Conservation (phyloP, 2,329 filamentous ascomycete species). For the Anthostomella pinea region DNA sequence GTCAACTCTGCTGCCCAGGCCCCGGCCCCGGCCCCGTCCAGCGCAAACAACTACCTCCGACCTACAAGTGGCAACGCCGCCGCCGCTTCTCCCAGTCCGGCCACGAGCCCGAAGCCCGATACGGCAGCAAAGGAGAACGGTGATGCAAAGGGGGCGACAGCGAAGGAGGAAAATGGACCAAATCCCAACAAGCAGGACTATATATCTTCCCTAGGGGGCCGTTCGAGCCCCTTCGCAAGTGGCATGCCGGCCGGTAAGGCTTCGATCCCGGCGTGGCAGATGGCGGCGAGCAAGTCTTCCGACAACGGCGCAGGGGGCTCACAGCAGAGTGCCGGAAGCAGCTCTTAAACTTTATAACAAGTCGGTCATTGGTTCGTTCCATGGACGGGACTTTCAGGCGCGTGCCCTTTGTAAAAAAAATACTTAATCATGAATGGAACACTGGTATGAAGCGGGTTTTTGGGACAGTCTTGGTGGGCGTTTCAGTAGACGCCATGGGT, state of each 20-base stretch:
- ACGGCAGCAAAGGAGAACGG: constrained; percentile 26
- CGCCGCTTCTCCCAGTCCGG: constrained; percentile 12
- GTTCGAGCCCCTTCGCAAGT: constrained; percentile 48
- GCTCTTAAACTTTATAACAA: constrained; percentile 11
- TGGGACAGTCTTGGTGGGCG: no score
- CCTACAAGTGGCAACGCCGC: constrained; percentile 15
- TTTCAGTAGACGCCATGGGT: no score
- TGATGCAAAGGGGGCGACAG: constrained; percentile 30
- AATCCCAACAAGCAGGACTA: constrained; percentile 29
- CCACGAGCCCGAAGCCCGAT: constrained; percentile 21
- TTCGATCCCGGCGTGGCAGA: constrained; percentile 77
- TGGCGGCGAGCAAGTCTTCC: constrained; percentile 57
- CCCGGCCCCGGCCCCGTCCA: constrained; percentile 9
- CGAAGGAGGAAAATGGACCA: not conserved
- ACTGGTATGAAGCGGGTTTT: no score
- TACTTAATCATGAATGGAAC: no score
- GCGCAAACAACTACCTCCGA: constrained; percentile 16
- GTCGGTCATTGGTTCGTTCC: no score
- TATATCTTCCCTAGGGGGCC: constrained; percentile 35
- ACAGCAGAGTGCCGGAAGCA: constrained; percentile 22
- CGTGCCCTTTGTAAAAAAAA: no score
- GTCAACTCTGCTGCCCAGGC: constrained; percentile 40
- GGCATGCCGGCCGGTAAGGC: constrained; percentile 54
- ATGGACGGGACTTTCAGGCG: no score
- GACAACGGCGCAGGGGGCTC: constrained; percentile 13